A percentile compares a stretch with the other conserved stretches of the same genome.
phyloP scores from a whole-genome alignment of 2,329 filamentous ascomycete species.

The Penicillium sp. region DNA sequence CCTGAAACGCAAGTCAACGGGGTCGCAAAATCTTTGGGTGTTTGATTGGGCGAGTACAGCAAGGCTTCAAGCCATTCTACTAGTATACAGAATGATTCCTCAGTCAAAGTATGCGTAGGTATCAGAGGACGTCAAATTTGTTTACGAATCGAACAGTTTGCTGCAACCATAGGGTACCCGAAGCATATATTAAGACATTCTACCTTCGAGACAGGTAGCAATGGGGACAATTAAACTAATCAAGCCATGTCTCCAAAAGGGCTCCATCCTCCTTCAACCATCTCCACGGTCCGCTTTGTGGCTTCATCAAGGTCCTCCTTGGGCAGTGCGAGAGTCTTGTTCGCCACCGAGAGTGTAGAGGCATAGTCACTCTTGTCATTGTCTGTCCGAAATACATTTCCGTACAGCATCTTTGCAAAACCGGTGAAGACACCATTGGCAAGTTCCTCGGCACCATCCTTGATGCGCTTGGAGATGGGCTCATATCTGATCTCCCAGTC shows the following conservation, averaged over 20 bases:
- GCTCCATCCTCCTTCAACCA: conserved; percentile 15
- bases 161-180: background rate
- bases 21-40: too few relatives aligned
- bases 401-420: conserved; percentile 12
- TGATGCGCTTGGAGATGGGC: conserved; percentile 6
- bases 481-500: conserved; percentile 53
- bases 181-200: too few relatives aligned
- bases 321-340: conserved; percentile 7
- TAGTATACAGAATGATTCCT: too few relatives aligned
- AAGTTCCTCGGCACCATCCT: conserved; percentile 9
- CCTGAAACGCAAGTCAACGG: too few relatives aligned
- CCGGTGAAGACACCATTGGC: conserved; percentile 5
- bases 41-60: too few relatives aligned
- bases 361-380: conserved; percentile 11
- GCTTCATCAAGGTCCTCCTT: conserved; percentile 16
- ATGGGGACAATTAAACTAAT: background rate
- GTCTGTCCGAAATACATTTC: background rate
- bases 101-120: too few relatives aligned
- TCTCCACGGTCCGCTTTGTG: conserved; percentile 13
- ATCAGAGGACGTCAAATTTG: too few relatives aligned
- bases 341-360: conserved; percentile 1
- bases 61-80: too few relatives aligned
- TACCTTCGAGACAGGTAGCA: background rate
- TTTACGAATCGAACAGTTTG: background rate
- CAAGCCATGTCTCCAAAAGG: conserved; percentile 3